Percentiles rank a stretch among this genome's conserved stretches.
Conservation (phyloP, 768 basidiomycete species). For the Phylloporus sp. region DNA sequence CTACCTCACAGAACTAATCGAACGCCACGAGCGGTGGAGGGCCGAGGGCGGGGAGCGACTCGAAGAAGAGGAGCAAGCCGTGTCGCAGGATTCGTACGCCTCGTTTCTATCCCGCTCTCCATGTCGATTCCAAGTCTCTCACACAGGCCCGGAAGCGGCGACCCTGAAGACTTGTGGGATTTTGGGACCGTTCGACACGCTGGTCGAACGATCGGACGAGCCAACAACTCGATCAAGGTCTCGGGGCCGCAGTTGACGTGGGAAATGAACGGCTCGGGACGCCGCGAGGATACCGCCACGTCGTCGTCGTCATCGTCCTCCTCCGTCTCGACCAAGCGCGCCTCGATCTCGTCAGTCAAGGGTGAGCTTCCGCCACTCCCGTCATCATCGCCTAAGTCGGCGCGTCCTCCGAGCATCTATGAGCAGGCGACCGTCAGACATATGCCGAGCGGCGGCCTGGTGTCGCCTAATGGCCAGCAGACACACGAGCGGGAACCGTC, state of each 20-base stretch:
- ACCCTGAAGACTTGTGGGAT: constrained; percentile 90
- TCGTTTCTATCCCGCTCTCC: neutral
- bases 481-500: constrained; percentile 43
- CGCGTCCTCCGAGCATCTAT: constrained; percentile 33
- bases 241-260: constrained; percentile 72
- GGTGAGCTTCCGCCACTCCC: constrained; percentile 61
- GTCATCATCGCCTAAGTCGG: constrained; percentile 35
- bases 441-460: constrained; percentile 34
- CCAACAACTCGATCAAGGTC: constrained; percentile 48
- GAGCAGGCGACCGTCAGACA: constrained; percentile 70
- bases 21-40: constrained; percentile 90
- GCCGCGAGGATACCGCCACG: constrained; percentile 35
- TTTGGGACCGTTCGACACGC: constrained; percentile 92
- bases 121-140: neutral
- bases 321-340: constrained; percentile 26
- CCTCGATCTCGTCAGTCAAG: constrained; percentile 46
- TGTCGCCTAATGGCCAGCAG: constrained; percentile 25
- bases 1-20: constrained; percentile 94
- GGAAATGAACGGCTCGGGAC: constrained; percentile 63
- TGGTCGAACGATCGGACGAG: constrained; percentile 63
- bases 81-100: constrained; percentile 59
- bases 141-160: constrained; percentile 48
- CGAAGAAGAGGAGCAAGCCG: constrained; percentile 65
- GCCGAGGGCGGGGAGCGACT: constrained; percentile 76
- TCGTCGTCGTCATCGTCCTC: too few species aligned